A percentile compares a stretch with the other conserved stretches of the same genome.
phyloP scores from a whole-genome alignment of 306 rosid species.

The Vigna angularis region DNA sequence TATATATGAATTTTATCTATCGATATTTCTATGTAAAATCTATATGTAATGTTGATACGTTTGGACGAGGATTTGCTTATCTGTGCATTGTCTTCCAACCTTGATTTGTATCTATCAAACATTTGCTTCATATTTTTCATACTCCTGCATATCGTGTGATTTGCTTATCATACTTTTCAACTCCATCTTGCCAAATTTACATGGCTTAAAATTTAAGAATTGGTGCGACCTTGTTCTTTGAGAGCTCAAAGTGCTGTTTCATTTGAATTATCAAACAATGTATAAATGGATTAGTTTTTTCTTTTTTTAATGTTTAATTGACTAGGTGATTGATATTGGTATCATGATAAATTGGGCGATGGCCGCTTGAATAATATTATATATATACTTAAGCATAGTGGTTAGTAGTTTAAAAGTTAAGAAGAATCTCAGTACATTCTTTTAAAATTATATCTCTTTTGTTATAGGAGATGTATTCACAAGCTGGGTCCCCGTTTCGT shows the following conservation, averaged over 20 bases:
- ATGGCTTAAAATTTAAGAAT: slow-evolving; percentile 37
- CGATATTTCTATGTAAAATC: too few relatives aligned
- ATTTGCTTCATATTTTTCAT: too few relatives aligned
- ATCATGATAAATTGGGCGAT: slow-evolving; percentile 13
- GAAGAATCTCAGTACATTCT: slow-evolving; percentile 16
- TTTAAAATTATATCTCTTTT: slow-evolving; percentile 18
- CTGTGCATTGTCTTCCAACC: too few relatives aligned
- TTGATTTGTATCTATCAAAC: too few relatives aligned
- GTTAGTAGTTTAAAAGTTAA: slow-evolving; percentile 38
- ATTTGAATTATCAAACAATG: slow-evolving; percentile 27
- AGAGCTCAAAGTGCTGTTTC: slow-evolving; percentile 26
- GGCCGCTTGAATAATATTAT: slow-evolving; percentile 24
- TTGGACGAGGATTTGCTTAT: too few relatives aligned
- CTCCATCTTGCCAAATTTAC: slow-evolving; percentile 18
- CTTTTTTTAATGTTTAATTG: slow-evolving; percentile 11
- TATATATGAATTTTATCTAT: too few relatives aligned
- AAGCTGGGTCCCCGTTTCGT: slow-evolving; percentile 93
- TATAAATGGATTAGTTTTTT: neutral
- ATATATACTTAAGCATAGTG: slow-evolving; percentile 31
- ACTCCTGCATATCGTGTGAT: too few relatives aligned
- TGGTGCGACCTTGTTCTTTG: slow-evolving; percentile 25
- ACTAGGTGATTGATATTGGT: slow-evolving; percentile 22
- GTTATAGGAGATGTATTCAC: slow-evolving; percentile 91
- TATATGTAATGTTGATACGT: too few relatives aligned
- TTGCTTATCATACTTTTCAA: slow-evolving; percentile 6